Percentiles rank a stretch among this genome's conserved stretches.
Evolutionary conservation across 148 eudicot genomes (phyloP).

Genomic region (Vaccinium vitisidaea): DNA sequence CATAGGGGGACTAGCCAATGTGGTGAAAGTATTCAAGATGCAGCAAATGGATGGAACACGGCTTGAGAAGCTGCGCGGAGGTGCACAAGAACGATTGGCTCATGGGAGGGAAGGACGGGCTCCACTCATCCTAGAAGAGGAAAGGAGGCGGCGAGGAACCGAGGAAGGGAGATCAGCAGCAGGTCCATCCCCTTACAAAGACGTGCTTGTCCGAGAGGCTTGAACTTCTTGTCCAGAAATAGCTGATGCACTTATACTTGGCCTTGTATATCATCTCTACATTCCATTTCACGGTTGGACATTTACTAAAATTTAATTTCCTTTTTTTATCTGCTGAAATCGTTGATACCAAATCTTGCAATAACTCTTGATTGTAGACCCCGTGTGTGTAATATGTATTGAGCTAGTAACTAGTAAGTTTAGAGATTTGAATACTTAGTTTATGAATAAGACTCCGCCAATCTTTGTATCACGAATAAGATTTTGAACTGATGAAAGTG

Average conservation of each 20-base stretch:
- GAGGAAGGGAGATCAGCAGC: constrained; percentile 9
- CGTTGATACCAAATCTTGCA: not conserved
- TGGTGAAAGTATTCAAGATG: constrained; percentile 82
- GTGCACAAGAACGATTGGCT: constrained; percentile 69
- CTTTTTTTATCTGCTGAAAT: not conserved
- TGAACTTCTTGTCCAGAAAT: constrained; percentile 17
- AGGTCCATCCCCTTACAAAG: constrained; percentile 56
- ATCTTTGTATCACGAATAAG: no score
- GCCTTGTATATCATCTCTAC: not conserved
- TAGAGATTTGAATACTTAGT: no score
- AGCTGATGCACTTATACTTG: not conserved
- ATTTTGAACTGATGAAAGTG: no score
- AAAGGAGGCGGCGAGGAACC: constrained; percentile 15
- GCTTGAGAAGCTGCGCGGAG: constrained; percentile 82
- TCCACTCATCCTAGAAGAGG: constrained; percentile 47
- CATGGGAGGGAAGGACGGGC: constrained; percentile 56
- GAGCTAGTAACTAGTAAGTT: not conserved
- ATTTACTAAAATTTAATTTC: not conserved
- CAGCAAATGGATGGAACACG: constrained; percentile 57
- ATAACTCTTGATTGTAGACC: not conserved
- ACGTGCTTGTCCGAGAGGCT: constrained; percentile 54
- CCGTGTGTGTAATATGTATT: not conserved
- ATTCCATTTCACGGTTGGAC: not conserved
- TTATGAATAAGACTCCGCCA: no score
- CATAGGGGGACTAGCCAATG: constrained; percentile 73